phyloP scores from a whole-genome alignment of 306 rosid species.

The Dalbergia oliveri region DNA sequence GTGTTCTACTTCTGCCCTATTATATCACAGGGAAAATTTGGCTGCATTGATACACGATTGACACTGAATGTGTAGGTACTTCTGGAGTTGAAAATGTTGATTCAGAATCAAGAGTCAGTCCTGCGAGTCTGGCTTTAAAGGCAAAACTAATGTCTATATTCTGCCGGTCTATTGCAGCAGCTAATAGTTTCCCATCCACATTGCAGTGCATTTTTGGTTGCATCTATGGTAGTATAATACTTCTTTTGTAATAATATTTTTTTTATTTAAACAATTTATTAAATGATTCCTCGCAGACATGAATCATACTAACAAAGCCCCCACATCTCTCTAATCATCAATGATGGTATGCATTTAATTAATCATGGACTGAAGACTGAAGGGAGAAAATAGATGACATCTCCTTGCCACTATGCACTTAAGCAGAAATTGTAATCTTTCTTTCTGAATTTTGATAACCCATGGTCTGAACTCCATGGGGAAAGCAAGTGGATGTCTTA shows the following conservation, averaged over 20 bases:
- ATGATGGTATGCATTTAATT: slow-evolving; percentile 13
- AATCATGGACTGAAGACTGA: slow-evolving; percentile 9
- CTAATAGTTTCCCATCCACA: slow-evolving; percentile 93
- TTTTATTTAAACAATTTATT: slow-evolving; percentile 24
- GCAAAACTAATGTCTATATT: slow-evolving; percentile 88
- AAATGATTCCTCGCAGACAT: slow-evolving; percentile 3
- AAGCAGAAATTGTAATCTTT: slow-evolving; percentile 9
- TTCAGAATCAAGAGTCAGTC: slow-evolving; percentile 77
- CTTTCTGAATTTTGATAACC: slow-evolving; percentile 11
- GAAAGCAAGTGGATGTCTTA: slow-evolving; percentile 15
- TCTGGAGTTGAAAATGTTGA: slow-evolving; percentile 67
- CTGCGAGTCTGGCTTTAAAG: slow-evolving; percentile 78
- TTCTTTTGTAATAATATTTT: not conserved
- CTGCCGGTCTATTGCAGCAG: slow-evolving; percentile 93
- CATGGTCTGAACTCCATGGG: slow-evolving; percentile 3
- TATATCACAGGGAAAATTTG: not conserved
- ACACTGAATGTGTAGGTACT: slow-evolving; percentile 66
- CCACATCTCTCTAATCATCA: not conserved
- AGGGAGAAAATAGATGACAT: slow-evolving; percentile 1
- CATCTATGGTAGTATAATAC: slow-evolving; percentile 74
- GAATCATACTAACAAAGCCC: not conserved
- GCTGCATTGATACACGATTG: slow-evolving; percentile 40
- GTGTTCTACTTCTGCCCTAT: not conserved
- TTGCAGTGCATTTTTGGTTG: slow-evolving; percentile 97
- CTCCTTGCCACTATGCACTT: not conserved